Evolutionary conservation across 129 eudicot genomes (phyloP), one percentile per base, ranked within the genome.

Genomic region (Deinandra increscens): DNA sequence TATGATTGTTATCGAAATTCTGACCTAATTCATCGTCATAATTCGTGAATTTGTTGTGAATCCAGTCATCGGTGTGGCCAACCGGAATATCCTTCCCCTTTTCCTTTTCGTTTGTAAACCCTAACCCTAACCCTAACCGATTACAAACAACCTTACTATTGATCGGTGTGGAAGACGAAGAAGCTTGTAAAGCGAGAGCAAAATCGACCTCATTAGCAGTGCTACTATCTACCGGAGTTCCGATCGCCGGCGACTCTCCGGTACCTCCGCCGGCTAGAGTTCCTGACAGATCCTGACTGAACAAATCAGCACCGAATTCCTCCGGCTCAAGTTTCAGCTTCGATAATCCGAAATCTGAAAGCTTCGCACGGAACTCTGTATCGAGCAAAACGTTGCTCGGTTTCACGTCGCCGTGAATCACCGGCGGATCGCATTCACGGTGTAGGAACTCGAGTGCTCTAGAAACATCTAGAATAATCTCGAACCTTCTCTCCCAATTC

Each of bases 301-400:
- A 94, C 84, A 94, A 67, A 76, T 94, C 99, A 17, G 79, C 85
- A 23, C 87, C 97, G 78, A 87, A 77, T 7, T 90, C 93, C 41
- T 90, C 93, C 41, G 77, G 88, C 70, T 88, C 99, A 23, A 76
- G 56, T 74, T 94, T 94, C 69, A 89, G 50, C 68, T 88, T 90
- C 7, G 99, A 85, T 76, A 94, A 75, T 19, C 99, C 99, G 44
- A 94, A 94, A 82, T 94, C 99, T 8, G 99, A 90, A 58, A 94
- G 76, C 68, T 94, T 94, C 0, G 97, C 99, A 20, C 86, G 85
- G 29, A 77, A 80, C 58, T 94, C 97, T 4, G 88, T 76, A 81
- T 94, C 99, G 22, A 94, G 90, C 73, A 94, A 74, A 61, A 94
- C 99, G 72, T 94, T 94, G 64, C 99, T 90, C 13, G 99, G 99